Base-by-base conservation (phyloP, 495 filamentous ascomycete species). In the Xylaria telfairii region DNA sequence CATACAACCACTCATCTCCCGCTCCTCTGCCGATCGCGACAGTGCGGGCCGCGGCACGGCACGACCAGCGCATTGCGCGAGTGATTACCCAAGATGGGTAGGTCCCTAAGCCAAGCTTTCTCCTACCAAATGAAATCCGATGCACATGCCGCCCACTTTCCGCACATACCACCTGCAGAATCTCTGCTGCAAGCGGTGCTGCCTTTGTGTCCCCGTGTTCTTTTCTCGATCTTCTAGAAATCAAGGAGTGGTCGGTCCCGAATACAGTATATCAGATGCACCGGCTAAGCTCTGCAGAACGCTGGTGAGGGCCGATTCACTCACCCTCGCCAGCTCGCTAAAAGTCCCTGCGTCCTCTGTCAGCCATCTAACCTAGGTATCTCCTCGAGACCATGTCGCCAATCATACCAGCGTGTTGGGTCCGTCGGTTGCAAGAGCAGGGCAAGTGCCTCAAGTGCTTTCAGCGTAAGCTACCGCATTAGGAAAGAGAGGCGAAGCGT, bases 111-210 rank as follows among this genome's bases (percentile, higher is more conserved):
- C 57, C 67, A 60, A 63, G 57, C 67, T 42, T 49, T 69, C 30
- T 63, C 44, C 59, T 28, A 60, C 34, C 67, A 63, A 69, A 32
- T 47, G 56, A 54, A 69, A 63, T 62, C 46, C 56, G 42, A 54
- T 63, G 67, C 67, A 63, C 44, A 69, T 49, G 46, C 67, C 17
- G 46, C 46, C 67, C 67, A 69, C 67, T 49, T 63, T 54, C 59
- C 46, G 57, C 24, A 46, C 24, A 63, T n/a, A 42, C 32, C 30
- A 21, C 59, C 13, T 56, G 67, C 57, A 69, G 67, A 41, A 39
- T 41, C 32, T 19, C 0, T 54, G 34, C 34, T 66, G 64, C 47
- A 60, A 54, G 67, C 15, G 41, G 3, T 41, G 34, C 47, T 63
- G 59, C 21, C 32, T 60, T 30, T 63, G 44, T 39, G 57, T 61